Base-by-base conservation (phyloP, 371 early-diverging fungal species). In the Circinella umbellata region DNA sequence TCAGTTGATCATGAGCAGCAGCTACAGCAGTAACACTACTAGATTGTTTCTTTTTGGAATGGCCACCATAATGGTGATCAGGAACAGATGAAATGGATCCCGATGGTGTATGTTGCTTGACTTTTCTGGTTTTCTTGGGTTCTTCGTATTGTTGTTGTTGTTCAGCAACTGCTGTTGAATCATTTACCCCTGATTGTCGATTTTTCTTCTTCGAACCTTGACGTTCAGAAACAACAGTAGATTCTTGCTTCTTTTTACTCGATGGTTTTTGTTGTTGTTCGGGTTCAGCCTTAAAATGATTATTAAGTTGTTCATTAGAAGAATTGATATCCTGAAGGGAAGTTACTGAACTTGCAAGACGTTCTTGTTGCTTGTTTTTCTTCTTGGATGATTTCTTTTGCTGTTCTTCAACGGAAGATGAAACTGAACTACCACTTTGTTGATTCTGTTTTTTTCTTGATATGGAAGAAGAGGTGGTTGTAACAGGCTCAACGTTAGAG, bases 341-440 rank as follows among this genome's bases (percentile, higher is more conserved):
- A 17, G 51, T 17, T 13, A 51, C 51, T 5, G 63, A 20, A 48
- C 48, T 34, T 0, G 60, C 14, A 14, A 27, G 1, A 38, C 34
- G 10, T n/a, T 57, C 17, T 35, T 61, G 27, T 42, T 63, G 27
- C 46, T 63, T 27, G 35, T 18, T 42, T 36, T 47, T 17, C 15
- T 51, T 51, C 3, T 51, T 51, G 6, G 51, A 51, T 51, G 51
- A 17, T n/a, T 51, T 51, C n/a, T 51, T 51, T 17, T 42, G 42
- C 42, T 42, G 9, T 1, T 42, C 51, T 51, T 51, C 51, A 51
- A 15, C 51, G 14, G 51, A 14, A 14, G 51, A 51, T 51, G 51
- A 51, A 51, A 51, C n/a, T 15, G 51, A 51, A 51, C 51, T n/a
- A 51, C 17, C n/a, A n/a, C 51, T 51, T 51, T n/a, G 51, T 51